phyloP scores from a whole-genome alignment of 495 filamentous ascomycete species.

The Cairneyella variabilis region DNA sequence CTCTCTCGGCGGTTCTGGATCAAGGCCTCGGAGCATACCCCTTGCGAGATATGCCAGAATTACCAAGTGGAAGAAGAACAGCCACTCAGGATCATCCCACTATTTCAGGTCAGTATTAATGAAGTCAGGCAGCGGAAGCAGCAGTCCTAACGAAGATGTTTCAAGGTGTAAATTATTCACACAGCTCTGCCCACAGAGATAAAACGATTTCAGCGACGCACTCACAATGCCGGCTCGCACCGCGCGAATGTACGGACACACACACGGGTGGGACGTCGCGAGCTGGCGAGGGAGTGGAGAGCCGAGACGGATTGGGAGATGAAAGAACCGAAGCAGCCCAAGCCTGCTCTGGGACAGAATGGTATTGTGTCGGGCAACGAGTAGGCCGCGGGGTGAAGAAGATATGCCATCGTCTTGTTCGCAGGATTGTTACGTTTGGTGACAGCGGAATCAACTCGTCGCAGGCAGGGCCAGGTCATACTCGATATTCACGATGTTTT shows the following conservation, averaged over 20 bases:
- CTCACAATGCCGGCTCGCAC: background rate
- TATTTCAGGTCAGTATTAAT: constrained; percentile 8
- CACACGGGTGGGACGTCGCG: constrained; percentile 15
- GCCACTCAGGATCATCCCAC: constrained; percentile 17
- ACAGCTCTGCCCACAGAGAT: constrained; percentile 11
- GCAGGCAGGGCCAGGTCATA: too few relatives aligned
- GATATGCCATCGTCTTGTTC: too few relatives aligned
- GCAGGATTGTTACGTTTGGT: too few relatives aligned
- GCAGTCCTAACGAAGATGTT: constrained; percentile 1
- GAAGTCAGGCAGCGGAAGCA: background rate
- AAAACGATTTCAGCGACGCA: constrained; percentile 9
- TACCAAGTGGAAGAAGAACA: constrained; percentile 24
- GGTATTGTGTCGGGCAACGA: constrained; percentile 16
- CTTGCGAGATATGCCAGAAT: constrained; percentile 25
- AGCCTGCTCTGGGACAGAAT: constrained; percentile 16
- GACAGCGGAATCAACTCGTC: too few relatives aligned
- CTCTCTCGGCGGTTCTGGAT: constrained; percentile 20
- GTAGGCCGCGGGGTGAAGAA: too few relatives aligned
- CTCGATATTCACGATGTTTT: too few relatives aligned
- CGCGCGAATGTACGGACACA: constrained; percentile 8
- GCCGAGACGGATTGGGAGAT: constrained; percentile 13
- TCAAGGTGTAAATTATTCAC: constrained; percentile 4
- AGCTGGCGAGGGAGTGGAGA: constrained; percentile 20
- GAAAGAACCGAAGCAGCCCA: constrained; percentile 10
- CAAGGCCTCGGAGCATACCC: constrained; percentile 22